phyloP scores from a whole-genome alignment of 352 stramenopile genomes.

The Pythium rhizo-oryzae region DNA sequence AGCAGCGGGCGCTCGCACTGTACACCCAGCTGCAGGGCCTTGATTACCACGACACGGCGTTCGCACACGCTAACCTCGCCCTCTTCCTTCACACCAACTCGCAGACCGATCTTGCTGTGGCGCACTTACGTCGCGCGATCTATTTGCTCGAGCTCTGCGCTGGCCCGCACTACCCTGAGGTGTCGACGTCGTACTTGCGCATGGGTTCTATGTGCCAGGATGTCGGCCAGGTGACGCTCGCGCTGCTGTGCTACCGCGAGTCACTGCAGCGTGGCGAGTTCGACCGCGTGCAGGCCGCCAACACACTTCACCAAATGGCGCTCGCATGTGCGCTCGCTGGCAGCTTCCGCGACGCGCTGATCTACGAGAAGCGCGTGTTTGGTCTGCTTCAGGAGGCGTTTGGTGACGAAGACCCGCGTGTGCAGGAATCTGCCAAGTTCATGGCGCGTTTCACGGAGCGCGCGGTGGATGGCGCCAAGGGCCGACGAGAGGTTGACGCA shows the following conservation, averaged over 20 bases:
- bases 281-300: conserved; percentile 84
- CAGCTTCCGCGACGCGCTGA: conserved; percentile 84
- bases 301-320: conserved; percentile 90
- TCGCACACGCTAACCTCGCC: conserved; percentile 91
- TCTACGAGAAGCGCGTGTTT: conserved; percentile 91
- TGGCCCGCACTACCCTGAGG: conserved; percentile 90
- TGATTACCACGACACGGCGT: conserved; percentile 92
- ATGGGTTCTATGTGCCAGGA: conserved; percentile 96
- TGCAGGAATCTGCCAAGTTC: conserved; percentile 82
- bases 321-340: conserved; percentile 77
- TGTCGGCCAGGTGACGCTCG: conserved; percentile 82
- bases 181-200: conserved; percentile 93
- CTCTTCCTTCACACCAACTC: conserved; percentile 91
- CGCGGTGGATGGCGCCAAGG: conserved; percentile 86
- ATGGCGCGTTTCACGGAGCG: conserved; percentile 89
- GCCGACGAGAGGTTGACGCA: conserved; percentile 74
- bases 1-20: conserved; percentile 91
- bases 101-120: conserved; percentile 83
- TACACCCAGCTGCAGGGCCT: conserved; percentile 92
- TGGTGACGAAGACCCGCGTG: conserved; percentile 77
- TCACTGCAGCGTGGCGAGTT: conserved; percentile 87
- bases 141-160: conserved; percentile 94
- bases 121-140: conserved; percentile 90
- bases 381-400: conserved; percentile 84
- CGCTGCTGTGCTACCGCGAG: conserved; percentile 89